A percentile compares a stretch with the other conserved stretches of the same genome.
Evolutionary conservation across 2,329 filamentous ascomycete genomes (phyloP).

Genomic region (Colletotrichum godetiae): DNA sequence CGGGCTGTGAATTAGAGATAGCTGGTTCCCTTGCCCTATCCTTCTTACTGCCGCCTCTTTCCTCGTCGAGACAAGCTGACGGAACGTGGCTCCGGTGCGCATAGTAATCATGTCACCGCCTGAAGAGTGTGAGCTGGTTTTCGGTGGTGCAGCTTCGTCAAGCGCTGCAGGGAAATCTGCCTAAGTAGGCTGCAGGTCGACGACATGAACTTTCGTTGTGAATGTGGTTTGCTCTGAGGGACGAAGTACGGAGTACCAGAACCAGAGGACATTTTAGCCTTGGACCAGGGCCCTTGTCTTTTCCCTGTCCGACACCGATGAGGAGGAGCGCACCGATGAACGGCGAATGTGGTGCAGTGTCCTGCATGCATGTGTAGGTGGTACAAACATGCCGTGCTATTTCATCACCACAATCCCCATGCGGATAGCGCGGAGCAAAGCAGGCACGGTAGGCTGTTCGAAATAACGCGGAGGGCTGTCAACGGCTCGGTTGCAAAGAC

Average conservation of each 20-base stretch:
- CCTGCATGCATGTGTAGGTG: constrained; percentile 25
- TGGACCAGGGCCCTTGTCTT: constrained; percentile 7
- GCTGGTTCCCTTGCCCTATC: not conserved
- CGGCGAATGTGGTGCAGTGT: constrained; percentile 17
- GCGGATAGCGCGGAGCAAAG: constrained; percentile 4
- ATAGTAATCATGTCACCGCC: not conserved
- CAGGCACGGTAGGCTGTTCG: constrained; percentile 9
- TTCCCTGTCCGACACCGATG: constrained; percentile 16
- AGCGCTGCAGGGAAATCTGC: constrained; percentile 1
- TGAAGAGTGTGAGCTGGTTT: not conserved
- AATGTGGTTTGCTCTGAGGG: not conserved
- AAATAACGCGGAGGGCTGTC: constrained; percentile 12
- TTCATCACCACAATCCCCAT: not conserved
- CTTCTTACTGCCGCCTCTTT: not conserved
- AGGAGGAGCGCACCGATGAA: constrained; percentile 16
- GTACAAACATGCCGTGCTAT: constrained; percentile 14
- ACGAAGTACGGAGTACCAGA: not conserved
- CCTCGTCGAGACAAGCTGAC: not conserved
- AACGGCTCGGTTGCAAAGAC: not conserved
- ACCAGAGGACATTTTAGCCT: not conserved
- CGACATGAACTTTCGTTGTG: not conserved
- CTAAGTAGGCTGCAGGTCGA: not conserved
- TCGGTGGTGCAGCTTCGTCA: constrained; percentile 1
- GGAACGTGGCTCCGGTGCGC: not conserved
- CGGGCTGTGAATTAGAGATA: not conserved